Evolutionary conservation across 441 rosid species (phyloP).

Genomic region (Aleurites moluccanus): DNA sequence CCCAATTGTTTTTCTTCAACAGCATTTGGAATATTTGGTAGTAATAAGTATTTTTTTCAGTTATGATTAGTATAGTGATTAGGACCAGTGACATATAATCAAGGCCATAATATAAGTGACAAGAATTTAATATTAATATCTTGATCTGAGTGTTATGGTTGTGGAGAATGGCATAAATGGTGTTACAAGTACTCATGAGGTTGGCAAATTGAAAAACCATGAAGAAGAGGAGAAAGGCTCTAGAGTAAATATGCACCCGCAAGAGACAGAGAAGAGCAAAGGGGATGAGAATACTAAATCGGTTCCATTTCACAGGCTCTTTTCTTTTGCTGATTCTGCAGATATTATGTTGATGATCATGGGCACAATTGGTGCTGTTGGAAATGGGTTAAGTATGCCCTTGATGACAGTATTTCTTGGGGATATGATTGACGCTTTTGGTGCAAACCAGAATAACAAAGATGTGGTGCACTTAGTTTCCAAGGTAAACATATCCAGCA

Average conservation of each 20-base stretch:
- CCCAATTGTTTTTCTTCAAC: background rate
- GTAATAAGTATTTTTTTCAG: background rate
- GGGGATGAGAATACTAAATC: slow-evolving; percentile 40
- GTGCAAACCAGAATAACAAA: slow-evolving; percentile 42
- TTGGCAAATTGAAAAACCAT: background rate
- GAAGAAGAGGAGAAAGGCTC: background rate
- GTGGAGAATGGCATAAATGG: slow-evolving; percentile 3
- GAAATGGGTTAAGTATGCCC: slow-evolving; percentile 57
- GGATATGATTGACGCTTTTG: slow-evolving; percentile 53
- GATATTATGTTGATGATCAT: slow-evolving; percentile 56
- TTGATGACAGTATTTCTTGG: slow-evolving; percentile 64
- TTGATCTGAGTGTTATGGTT: background rate
- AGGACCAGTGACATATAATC: too few species aligned
- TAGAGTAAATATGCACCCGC: background rate
- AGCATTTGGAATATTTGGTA: background rate
- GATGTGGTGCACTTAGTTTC: slow-evolving; percentile 44
- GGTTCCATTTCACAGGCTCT: slow-evolving; percentile 62
- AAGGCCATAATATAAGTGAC: too few species aligned
- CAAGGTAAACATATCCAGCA: slow-evolving; percentile 39
- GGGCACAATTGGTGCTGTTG: slow-evolving; percentile 60
- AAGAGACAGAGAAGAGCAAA: slow-evolving; percentile 35
- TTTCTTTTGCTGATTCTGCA: slow-evolving; percentile 54
- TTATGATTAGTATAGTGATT: too few species aligned
- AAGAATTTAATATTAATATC: too few species aligned
- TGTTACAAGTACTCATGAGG: background rate